Base-by-base conservation (phyloP, 2,329 filamentous ascomycete genomes). In the Colletotrichum tabaci region DNA sequence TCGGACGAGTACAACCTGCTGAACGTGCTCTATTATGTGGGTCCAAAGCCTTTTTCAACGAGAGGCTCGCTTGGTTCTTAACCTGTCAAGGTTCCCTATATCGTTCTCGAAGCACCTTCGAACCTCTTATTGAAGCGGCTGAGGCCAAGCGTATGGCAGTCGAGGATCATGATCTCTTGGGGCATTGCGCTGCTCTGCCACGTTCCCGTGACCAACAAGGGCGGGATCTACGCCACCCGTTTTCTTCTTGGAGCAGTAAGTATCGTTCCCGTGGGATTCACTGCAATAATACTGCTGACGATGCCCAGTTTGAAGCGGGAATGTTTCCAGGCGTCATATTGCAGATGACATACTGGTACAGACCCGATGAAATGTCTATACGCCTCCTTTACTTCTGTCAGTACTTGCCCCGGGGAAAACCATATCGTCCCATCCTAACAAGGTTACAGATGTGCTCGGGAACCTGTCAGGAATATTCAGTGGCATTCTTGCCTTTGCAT, bases 291-390 rank as follows among this genome's bases (percentile, higher is more conserved):
- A 26, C 6, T 38, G 3, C 26, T 65, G 9, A n/a, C 0, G 12
- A 21, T 12, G 15, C 4, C 4, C 74, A 80, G 76, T 78, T 81
- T 50, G 82, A 84, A 64, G 81, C 82, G 2, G 82, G 82, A 12
- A 79, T 83, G 76, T 85, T 83, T 63, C 83, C 84, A 2, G 83
- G 83, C 0, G 78, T 85, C 12, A 79, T 84, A 18, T 66, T 85
- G 6, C 84, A 85, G 68, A 79, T 86, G 77, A 82, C 80, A 1
- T 86, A 85, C 69, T 87, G 84, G 84, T 86, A 86, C 68, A 78
- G 85, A 5, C 82, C 84, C 0, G 85, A 87, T 64, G 85, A 86
- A 69, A 83, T 86, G 80, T 81, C 83, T 16, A 77, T 83, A 2
- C 80, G 84, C 10, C 74, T 87, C 0, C 75, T 86, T 4, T 86